Evolutionary conservation across 208 protist species (phyloP).

Genomic region (Leishmania gerbilli): DNA sequence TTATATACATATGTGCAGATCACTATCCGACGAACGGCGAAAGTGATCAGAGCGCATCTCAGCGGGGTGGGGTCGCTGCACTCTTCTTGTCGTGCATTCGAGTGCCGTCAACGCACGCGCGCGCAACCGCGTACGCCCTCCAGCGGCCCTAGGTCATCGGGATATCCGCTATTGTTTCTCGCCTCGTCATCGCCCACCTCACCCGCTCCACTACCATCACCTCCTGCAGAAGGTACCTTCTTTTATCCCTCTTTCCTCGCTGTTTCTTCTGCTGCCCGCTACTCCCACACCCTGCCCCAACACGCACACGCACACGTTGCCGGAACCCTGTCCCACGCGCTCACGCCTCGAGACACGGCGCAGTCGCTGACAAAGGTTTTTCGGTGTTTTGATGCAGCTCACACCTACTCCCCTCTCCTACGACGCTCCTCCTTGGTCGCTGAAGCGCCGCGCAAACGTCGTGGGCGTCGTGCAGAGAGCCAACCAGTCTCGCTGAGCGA

Average conservation of each 20-base stretch:
- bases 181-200: neutral
- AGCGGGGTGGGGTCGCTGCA: neutral
- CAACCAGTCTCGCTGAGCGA: neutral
- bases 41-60: neutral
- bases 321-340: neutral
- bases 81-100: neutral
- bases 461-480: neutral
- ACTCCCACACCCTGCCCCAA: neutral
- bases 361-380: neutral
- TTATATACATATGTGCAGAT: neutral
- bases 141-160: neutral
- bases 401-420: neutral
- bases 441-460: neutral
- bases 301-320: neutral
- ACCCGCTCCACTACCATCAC: neutral
- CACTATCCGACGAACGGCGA: neutral
- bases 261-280: neutral
- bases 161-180: neutral
- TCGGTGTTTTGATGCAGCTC: neutral
- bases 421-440: neutral
- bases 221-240: neutral
- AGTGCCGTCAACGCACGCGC: neutral
- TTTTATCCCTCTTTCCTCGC: neutral
- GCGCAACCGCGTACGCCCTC: neutral
- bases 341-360: neutral